Evolutionary conservation across 805 yeast species (phyloP), one percentile per base, ranked within the genome.

Genomic region (Barnettozyma pratensis): DNA sequence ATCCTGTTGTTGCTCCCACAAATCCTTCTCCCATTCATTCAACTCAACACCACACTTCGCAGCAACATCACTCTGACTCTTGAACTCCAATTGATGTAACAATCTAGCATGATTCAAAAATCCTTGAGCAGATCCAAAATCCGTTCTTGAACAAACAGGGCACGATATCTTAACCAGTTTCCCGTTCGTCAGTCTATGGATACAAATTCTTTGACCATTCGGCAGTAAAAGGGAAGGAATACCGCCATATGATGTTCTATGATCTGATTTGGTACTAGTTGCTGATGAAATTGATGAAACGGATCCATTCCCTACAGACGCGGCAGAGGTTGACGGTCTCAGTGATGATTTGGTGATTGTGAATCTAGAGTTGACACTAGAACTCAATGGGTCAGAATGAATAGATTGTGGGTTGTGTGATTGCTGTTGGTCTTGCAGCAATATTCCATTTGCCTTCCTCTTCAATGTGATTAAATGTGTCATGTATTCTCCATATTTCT

Each of bases 121-220:
- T 12, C 94, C 94, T 60, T 87, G 94, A 0, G 90, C 87, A 11
- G 86, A 79, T 7, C 87, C 81, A 59, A 87, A 87, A 52, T 85
- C 86, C 39, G 80, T 74, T 45, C 91, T 64, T 9, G 71, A 75
- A 64, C 96, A 87, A 44, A 74, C 76, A 1, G 81, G 78, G 62
- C 96, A 87, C 7, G 80, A 80, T 36, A 87, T 71, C 43, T 81
- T 72, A 3, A 87, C 89, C 25, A 84, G 66, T 1, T 83, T 72
- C 3, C 91, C 91, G 62, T 87, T 94, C 5, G 83, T 77, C 51
- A 89, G 64, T 52, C 81, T 71, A 58, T 81, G 83, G 4, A 83
- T 73, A 54, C 88, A 82, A 26, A 68, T 65, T 42, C 67, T 64
- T 14, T 66, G 54, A 2, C 71, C 71, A 25, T 69, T 60, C 14